Conservation (phyloP, 805 yeast genomes). For the Candida pini region DNA sequence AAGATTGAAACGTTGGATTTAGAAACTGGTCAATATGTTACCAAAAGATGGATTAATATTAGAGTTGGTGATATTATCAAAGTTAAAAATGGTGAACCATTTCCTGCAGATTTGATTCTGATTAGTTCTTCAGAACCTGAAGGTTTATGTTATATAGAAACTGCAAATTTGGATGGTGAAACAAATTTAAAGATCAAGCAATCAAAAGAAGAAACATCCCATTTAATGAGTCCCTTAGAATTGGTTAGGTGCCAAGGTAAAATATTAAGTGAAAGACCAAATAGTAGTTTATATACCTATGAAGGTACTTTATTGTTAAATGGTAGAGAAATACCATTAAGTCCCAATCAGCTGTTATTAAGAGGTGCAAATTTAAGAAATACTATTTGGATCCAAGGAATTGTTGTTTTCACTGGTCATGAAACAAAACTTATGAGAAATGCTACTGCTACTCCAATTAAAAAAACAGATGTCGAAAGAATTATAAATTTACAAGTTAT, state of each 20-base stretch:
- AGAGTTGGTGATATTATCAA: constrained; percentile 87
- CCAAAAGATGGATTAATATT: constrained; percentile 78
- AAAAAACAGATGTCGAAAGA: constrained; percentile 93
- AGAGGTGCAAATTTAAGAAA: constrained; percentile 95
- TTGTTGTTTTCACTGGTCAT: constrained; percentile 94
- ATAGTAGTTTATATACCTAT: constrained; percentile 87
- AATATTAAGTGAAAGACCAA: constrained; percentile 84
- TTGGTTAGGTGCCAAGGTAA: constrained; percentile 49
- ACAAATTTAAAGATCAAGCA: constrained; percentile 95
- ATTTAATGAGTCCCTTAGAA: constrained; percentile 60
- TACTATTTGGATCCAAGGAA: constrained; percentile 92
- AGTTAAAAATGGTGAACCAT: constrained; percentile 79
- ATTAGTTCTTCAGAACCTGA: constrained; percentile 95
- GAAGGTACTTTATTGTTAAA: constrained; percentile 77
- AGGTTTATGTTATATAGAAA: constrained; percentile 94
- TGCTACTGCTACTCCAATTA: constrained; percentile 98
- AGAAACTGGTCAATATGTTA: constrained; percentile 52
- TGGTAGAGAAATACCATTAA: constrained; percentile 58
- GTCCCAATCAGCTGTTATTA: constrained; percentile 86
- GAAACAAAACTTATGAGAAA: constrained; percentile 97
- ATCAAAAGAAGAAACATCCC: constrained; percentile 71
- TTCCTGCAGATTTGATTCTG: constrained; percentile 89
- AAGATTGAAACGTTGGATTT: constrained; percentile 59
- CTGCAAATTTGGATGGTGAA: constrained; percentile 97
- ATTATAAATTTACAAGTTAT: constrained; percentile 89